Evolutionary conservation across 2,329 filamentous ascomycete species (phyloP).

Genomic region (Colletotrichum plurivorum): DNA sequence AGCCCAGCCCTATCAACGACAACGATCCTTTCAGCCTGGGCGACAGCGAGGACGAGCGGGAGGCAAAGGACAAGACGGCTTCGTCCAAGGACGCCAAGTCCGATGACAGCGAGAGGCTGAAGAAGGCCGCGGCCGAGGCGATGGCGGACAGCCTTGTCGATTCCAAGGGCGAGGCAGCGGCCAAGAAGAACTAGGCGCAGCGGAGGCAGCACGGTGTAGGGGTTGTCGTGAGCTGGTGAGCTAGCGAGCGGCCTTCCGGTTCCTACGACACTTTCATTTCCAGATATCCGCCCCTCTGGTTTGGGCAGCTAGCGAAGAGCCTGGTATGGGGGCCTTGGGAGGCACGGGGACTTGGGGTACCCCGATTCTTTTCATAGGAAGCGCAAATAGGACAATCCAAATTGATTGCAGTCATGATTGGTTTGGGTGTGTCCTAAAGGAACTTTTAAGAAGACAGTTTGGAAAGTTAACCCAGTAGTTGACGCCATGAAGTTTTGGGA

Average conservation of each 20-base stretch:
- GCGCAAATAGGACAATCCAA: constrained; percentile 32
- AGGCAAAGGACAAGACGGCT: constrained; percentile 74
- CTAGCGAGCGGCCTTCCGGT: constrained; percentile 1
- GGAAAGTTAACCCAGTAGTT: too few species aligned
- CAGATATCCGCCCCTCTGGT: constrained; percentile 36
- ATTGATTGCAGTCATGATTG: constrained; percentile 16
- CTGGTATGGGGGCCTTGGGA: constrained; percentile 29
- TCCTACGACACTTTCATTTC: constrained; percentile 37
- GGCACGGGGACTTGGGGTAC: constrained; percentile 35
- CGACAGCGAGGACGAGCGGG: constrained; percentile 94
- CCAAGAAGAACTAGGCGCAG: constrained; percentile 52
- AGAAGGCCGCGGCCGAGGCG: constrained; percentile 75
- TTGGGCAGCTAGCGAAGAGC: constrained; percentile 25
- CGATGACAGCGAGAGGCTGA: constrained; percentile 73
- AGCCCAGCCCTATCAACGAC: constrained; percentile 72
- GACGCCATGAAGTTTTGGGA: too few species aligned
- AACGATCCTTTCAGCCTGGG: constrained; percentile 98
- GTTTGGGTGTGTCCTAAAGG: neutral
- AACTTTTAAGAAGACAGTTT: too few species aligned
- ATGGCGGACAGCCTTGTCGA: constrained; percentile 70
- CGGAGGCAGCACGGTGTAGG: neutral
- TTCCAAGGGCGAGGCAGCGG: constrained; percentile 50
- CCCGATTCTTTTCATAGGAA: constrained; percentile 36
- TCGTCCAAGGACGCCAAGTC: constrained; percentile 62
- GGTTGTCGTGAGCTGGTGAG: neutral